Conservation (phyloP, 371 early-diverging fungal species). For the Mucor sp. region DNA sequence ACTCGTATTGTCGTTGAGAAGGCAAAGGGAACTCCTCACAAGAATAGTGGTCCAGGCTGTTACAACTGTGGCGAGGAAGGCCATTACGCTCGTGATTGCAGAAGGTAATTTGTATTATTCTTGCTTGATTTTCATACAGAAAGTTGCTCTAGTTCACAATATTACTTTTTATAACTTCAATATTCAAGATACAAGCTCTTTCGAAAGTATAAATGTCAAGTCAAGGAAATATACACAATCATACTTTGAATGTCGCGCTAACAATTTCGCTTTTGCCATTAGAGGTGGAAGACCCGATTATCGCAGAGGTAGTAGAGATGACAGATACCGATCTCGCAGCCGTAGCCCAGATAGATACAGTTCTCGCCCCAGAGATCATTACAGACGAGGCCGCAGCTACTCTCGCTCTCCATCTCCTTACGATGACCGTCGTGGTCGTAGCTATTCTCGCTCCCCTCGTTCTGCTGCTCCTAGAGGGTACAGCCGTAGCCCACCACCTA, state of each 20-base stretch:
- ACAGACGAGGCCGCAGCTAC: constrained; percentile 11
- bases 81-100: constrained; percentile 23
- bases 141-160: background rate
- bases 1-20: constrained; percentile 65
- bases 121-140: constrained; percentile 2
- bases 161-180: background rate
- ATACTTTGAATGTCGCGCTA: background rate
- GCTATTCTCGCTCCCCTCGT: constrained; percentile 7
- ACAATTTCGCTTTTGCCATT: background rate
- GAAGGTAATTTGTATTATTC: constrained; percentile 15
- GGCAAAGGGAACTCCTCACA: constrained; percentile 57
- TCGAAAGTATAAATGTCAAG: constrained; percentile 2
- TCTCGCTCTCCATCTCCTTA: constrained; percentile 18
- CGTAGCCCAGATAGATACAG: constrained; percentile 9
- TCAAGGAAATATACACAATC: background rate
- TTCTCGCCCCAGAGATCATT: constrained; percentile 5
- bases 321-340: constrained; percentile 2
- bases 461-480: background rate
- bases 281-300: background rate
- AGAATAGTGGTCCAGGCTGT: constrained; percentile 55
- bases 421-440: constrained; percentile 7
- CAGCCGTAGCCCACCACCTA: background rate
- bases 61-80: constrained; percentile 67
- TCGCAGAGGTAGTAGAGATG: constrained; percentile 2
- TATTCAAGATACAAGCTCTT: constrained; percentile 1